Evolutionary conservation across 2,329 filamentous ascomycete species (phyloP), one percentile per base, ranked within the genome.

Genomic region (Exophiala alcalophila): DNA sequence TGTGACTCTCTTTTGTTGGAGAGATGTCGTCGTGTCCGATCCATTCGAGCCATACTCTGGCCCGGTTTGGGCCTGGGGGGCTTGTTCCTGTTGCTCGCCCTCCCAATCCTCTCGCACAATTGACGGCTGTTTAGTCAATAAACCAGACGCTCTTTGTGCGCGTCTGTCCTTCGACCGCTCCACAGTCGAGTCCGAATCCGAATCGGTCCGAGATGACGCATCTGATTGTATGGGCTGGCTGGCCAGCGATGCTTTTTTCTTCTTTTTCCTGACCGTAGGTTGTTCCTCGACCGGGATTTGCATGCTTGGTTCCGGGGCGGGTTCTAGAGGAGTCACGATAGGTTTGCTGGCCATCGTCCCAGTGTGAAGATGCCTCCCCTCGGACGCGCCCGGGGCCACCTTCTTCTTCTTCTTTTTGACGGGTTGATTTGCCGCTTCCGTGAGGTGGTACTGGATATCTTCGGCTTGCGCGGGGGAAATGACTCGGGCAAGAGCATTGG

Each of bases 101-200:
- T 66, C 62, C 40, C 61, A 60, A 34, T 71, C 67, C 46, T 72
- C 68, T 4, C 57, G 59, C 3, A 67, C 65, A 12, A 62, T 61
- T 4, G 65, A 66, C 5, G 66, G 64, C 20, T 63, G 62, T 42
- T 67, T 67, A 18, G 52, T 53, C 19, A 62, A 50, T 8, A 53
- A 21, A 5, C 57, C 57, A 18, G 59, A 56, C 5, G 59, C 54
- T 45, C 56, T 50, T 28, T 56, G 45, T 4, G 55, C 44, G 15
- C 52, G 47, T 34, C 52, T 53, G 15, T 49, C 47, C 38, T 50
- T 52, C 11, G 50, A 44, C 26, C 50, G 40, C 28, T 56, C 51
- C 15, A 57, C 44, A 23, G 55, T 55, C 27, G 61, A 57, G 43
- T 60, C 56, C n/a, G 57, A 58, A 33, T 57, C 55, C 37, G 61